A percentile compares a stretch with the other conserved stretches of the same genome.
These are phyloP conservation scores for Elaeis oleifera DNA, from an alignment of 202 grass and related monocot species.

Conservation along the genomic window DNA sequence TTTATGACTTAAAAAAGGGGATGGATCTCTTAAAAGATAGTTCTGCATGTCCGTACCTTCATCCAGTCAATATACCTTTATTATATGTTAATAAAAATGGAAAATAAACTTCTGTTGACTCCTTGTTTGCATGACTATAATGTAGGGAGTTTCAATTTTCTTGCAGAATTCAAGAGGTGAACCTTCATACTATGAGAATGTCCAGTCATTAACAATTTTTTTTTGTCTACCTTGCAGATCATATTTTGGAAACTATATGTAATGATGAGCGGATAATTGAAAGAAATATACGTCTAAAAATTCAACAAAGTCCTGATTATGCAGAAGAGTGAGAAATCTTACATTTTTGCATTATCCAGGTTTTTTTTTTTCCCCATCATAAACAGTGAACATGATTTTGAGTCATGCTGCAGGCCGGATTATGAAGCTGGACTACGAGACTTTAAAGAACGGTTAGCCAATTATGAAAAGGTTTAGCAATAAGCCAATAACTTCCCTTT, in stretches of 20 bases:
- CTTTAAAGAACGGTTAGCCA: slow-evolving; percentile 81
- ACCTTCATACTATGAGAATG: no score
- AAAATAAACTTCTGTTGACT: no score
- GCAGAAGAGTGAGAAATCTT: slow-evolving; percentile 67
- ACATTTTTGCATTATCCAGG: slow-evolving; percentile 21
- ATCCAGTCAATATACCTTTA: no score
- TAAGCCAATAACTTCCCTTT: slow-evolving; percentile 28
- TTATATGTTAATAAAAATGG: no score
- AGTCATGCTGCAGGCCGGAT: slow-evolving; percentile 52
- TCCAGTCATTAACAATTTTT: slow-evolving; percentile 15
- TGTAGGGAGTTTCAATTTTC: no score
- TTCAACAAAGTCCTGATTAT: slow-evolving; percentile 98
- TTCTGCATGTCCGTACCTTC: no score
- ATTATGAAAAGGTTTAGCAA: slow-evolving; percentile 79
- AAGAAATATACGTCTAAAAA: slow-evolving; percentile 96
- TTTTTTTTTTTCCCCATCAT: not conserved
- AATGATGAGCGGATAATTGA: slow-evolving; percentile 80
- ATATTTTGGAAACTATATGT: slow-evolving; percentile 99
- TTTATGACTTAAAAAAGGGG: no score
- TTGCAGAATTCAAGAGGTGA: no score
- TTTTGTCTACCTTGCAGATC: slow-evolving; percentile 49
- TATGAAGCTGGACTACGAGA: slow-evolving; percentile 89
- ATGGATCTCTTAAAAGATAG: no score
- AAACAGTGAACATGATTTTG: slow-evolving; percentile 12
- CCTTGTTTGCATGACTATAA: no score